Evolutionary conservation across 2,329 filamentous ascomycete genomes (phyloP).

Genomic region (Trichoderma sp.): DNA sequence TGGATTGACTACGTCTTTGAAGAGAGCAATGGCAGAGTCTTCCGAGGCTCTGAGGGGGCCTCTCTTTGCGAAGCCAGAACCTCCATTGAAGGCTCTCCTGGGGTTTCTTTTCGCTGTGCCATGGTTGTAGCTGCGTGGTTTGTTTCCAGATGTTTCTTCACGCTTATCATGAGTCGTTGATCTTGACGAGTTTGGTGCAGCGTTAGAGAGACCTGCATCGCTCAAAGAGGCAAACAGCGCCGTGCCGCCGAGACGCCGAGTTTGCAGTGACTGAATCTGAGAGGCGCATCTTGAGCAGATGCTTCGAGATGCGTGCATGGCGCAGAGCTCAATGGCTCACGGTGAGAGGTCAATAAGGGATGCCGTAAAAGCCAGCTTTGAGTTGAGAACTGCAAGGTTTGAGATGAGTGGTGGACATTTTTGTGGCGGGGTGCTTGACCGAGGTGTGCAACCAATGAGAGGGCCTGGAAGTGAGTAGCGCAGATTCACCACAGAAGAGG

Average conservation of each 20-base stretch:
- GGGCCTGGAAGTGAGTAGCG: neutral
- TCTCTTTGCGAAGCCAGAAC: constrained; percentile 12
- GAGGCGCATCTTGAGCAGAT: constrained; percentile 41
- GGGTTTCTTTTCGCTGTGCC: neutral
- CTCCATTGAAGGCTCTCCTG: neutral
- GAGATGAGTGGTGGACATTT: neutral
- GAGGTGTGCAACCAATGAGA: constrained; percentile 24
- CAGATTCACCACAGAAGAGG: neutral
- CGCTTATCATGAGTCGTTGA: neutral
- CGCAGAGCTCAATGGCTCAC: constrained; percentile 20
- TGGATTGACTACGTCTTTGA: constrained; percentile 41
- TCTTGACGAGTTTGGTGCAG: neutral
- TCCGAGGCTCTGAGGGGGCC: constrained; percentile 21
- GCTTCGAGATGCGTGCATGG: constrained; percentile 41
- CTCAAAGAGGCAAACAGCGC: constrained; percentile 33
- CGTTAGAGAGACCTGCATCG: constrained; percentile 20
- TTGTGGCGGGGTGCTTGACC: constrained; percentile 26
- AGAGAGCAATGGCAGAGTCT: constrained; percentile 37
- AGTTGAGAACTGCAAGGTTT: constrained; percentile 8
- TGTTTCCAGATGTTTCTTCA: neutral
- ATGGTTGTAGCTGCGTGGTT: neutral
- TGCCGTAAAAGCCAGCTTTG: neutral
- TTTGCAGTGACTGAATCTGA: constrained; percentile 31
- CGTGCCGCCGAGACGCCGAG: constrained; percentile 28
- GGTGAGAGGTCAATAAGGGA: neutral